A percentile compares a stretch with the other conserved stretches of the same genome.
Conservation (phyloP, 2,329 filamentous ascomycete genomes). For the Aspergillus eucalypticola region DNA sequence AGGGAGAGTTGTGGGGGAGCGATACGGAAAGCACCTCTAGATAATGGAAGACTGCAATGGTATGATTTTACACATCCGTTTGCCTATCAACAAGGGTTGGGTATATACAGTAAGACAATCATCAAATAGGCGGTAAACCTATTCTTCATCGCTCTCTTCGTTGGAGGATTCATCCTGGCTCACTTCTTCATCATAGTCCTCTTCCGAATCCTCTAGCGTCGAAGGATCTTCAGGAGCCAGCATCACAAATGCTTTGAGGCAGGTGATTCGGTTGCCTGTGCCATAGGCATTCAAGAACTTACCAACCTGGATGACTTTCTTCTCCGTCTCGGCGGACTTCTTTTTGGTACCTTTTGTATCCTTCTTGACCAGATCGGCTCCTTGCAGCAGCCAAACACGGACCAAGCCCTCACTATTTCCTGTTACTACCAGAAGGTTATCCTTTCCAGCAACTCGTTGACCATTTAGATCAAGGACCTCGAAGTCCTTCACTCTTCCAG, state of each 20-base stretch:
- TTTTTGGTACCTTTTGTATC: constrained; percentile 21
- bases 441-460: constrained; percentile 33
- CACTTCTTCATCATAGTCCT: constrained; percentile 29
- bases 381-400: constrained; percentile 69
- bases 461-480: constrained; percentile 57
- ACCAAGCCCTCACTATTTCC: constrained; percentile 83
- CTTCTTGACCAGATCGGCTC: constrained; percentile 31
- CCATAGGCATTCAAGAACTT: constrained; percentile 74
- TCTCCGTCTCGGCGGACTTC: constrained; percentile 20
- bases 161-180: constrained; percentile 23
- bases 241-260: constrained; percentile 84
- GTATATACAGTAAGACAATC: constrained; percentile 23
- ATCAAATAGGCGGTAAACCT: constrained; percentile 7
- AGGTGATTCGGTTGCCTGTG: constrained; percentile 87
- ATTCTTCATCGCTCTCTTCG: constrained; percentile 33
- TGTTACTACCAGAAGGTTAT: constrained; percentile 63
- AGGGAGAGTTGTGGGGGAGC: no score
- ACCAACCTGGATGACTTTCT: constrained; percentile 55
- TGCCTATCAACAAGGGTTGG: constrained; percentile 18
- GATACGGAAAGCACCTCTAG: neutral
- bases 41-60: neutral
- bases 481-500: constrained; percentile 85
- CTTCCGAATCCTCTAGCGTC: constrained; percentile 53
- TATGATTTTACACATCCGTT: constrained; percentile 12
- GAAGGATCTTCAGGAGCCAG: constrained; percentile 57